These are phyloP conservation scores for Linaria vulgaris DNA, from an alignment of 257 asterid species.

Conservation along the genomic window DNA sequence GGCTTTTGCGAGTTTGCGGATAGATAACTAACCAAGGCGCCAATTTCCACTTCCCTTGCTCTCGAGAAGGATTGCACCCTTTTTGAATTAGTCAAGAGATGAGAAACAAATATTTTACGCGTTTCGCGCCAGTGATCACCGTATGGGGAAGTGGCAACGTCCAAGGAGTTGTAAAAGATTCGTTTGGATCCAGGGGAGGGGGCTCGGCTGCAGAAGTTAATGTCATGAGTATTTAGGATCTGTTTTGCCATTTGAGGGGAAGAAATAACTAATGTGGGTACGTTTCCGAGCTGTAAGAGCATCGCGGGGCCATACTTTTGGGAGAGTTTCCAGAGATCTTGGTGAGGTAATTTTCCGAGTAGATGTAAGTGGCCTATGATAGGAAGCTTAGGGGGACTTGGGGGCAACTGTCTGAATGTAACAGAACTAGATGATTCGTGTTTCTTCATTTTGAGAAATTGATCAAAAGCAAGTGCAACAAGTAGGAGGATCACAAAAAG, in stretches of 20 bases:
- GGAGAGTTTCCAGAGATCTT: constrained; percentile 14
- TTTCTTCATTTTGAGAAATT: too few relatives aligned
- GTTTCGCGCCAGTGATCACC: constrained; percentile 29
- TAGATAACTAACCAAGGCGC: constrained; percentile 16
- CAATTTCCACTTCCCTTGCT: constrained; percentile 16
- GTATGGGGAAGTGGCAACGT: constrained; percentile 18
- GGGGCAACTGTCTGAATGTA: constrained; percentile 23
- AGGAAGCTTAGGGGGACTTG: constrained; percentile 33
- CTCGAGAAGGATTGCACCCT: constrained; percentile 4
- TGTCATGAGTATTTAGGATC: constrained; percentile 30
- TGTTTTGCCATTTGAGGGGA: constrained; percentile 30
- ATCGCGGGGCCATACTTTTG: too few relatives aligned
- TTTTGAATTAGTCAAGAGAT: constrained; percentile 14
- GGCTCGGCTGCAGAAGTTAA: constrained; percentile 23
- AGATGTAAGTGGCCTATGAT: constrained; percentile 30
- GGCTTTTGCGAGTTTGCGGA: neutral
- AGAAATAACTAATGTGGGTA: constrained; percentile 27
- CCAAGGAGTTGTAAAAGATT: constrained; percentile 14
- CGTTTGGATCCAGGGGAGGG: neutral
- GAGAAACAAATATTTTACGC: constrained; percentile 24
- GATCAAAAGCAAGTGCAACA: too few relatives aligned
- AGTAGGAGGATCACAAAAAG: too few relatives aligned
- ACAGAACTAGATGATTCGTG: neutral
- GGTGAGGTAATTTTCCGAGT: constrained; percentile 27
- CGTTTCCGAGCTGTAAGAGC: constrained; percentile 27